Conservation (phyloP, 2,329 filamentous ascomycete species). For the Teratosphaeria destructans region DNA sequence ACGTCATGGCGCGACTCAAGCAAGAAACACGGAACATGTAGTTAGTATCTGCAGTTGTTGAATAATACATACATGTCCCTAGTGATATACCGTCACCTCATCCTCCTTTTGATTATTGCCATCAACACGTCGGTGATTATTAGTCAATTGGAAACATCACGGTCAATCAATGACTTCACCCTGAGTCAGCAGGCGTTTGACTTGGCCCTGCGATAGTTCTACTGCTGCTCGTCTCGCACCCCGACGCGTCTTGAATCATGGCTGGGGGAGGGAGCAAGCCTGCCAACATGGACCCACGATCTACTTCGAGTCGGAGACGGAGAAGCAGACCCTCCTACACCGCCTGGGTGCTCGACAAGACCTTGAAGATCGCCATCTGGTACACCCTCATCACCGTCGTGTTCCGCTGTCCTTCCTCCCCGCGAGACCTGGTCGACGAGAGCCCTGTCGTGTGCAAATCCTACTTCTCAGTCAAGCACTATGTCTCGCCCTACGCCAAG, state of each 20-base stretch:
- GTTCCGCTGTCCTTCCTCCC: constrained; percentile 67
- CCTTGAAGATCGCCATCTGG: constrained; percentile 61
- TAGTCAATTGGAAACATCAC: background rate
- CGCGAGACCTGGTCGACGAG: constrained; percentile 55
- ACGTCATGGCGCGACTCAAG: background rate
- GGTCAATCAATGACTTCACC: background rate
- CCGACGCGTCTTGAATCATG: background rate
- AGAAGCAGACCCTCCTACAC: background rate
- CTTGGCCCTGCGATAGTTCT: background rate
- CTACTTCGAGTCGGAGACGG: background rate
- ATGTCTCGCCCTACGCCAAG: constrained; percentile 61
- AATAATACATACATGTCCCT: too few relatives aligned
- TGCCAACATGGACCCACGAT: background rate
- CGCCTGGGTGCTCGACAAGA: constrained; percentile 14
- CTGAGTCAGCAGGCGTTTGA: background rate
- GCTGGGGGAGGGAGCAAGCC: background rate
- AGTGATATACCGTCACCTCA: too few relatives aligned
- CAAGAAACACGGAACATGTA: background rate
- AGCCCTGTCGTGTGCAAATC: constrained; percentile 74
- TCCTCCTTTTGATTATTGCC: background rate
- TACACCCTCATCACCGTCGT: constrained; percentile 71
- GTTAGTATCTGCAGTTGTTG: too few relatives aligned
- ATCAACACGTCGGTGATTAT: background rate
- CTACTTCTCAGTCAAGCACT: constrained; percentile 58
- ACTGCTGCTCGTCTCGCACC: background rate